phyloP scores from a whole-genome alignment of 331 rosid species.

The Acacia concinna region DNA sequence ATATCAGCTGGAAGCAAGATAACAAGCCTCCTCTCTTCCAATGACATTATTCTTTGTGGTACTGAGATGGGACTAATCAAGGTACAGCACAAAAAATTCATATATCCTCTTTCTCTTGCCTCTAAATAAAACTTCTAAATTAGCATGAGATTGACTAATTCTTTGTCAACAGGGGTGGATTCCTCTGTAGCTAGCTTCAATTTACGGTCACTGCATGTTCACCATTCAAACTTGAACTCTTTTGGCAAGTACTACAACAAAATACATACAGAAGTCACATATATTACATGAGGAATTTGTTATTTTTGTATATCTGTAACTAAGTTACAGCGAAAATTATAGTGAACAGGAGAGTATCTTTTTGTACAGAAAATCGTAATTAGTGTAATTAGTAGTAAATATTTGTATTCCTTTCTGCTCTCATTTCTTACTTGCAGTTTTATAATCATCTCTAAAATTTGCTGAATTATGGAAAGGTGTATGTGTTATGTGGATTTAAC shows the following conservation, averaged over 20 bases:
- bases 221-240: conserved; percentile 18
- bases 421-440: not conserved
- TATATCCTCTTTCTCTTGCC: not conserved
- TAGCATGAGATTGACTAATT: conserved; percentile 3
- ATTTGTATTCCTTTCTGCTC: conserved; percentile 22
- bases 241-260: conserved; percentile 23
- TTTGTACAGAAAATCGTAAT: conserved; percentile 27
- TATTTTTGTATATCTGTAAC: conserved; percentile 13
- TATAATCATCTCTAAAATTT: not conserved
- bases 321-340: conserved; percentile 8
- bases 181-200: conserved; percentile 53
- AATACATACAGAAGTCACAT: conserved; percentile 22
- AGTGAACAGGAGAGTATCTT: conserved; percentile 34
- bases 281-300: conserved; percentile 16
- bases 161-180: conserved; percentile 70
- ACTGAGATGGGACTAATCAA: conserved; percentile 72
- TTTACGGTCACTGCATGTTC: conserved; percentile 16
- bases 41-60: conserved; percentile 76
- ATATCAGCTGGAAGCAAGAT: conserved; percentile 78
- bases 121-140: not conserved
- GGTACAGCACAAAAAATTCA: conserved; percentile 45
- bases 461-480: not conserved
- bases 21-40: conserved; percentile 65
- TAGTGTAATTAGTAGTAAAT: conserved; percentile 24
- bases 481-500: not conserved